These are phyloP conservation scores for Leucocoprinus sp. DNA, from an alignment of 768 basidiomycete species.

Conservation along the genomic window DNA sequence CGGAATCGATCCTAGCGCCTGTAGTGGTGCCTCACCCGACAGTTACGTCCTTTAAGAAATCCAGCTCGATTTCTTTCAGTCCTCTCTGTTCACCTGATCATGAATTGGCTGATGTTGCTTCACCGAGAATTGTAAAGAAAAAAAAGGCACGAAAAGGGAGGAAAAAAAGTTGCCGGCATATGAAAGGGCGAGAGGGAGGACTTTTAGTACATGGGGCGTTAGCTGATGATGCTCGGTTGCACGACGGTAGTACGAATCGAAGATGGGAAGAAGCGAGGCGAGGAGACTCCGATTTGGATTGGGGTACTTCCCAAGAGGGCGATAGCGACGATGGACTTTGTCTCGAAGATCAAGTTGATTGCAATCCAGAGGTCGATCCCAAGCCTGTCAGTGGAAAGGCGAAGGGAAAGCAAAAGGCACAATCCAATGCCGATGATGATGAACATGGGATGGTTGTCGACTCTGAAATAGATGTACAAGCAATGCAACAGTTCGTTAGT, in stretches of 20 bases:
- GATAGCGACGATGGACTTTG: constrained; percentile 26
- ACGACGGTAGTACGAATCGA: constrained; percentile 25
- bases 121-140: constrained; percentile 22
- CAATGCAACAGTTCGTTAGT: constrained; percentile 46
- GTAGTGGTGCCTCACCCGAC: not conserved
- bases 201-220: constrained; percentile 50
- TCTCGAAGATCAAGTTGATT: constrained; percentile 17
- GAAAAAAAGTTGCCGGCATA: constrained; percentile 6
- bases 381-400: constrained; percentile 11
- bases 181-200: constrained; percentile 9
- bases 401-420: constrained; percentile 16
- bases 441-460: constrained; percentile 61
- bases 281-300: constrained; percentile 64
- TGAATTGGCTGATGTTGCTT: constrained; percentile 16
- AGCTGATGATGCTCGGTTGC: constrained; percentile 44
- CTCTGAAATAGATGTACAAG: constrained; percentile 34
- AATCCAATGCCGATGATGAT: constrained; percentile 13
- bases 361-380: constrained; percentile 23
- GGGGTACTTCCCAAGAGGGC: constrained; percentile 42
- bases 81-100: not conserved
- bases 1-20: no score
- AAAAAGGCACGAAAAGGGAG: constrained; percentile 20
- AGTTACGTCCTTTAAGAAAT: not conserved
- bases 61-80: constrained; percentile 9
- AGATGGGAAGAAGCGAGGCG: constrained; percentile 43